A percentile compares a stretch with the other conserved stretches of the same genome.
Evolutionary conservation across 2,329 filamentous ascomycete genomes (phyloP).

Genomic region (Aspergillus floridensis): DNA sequence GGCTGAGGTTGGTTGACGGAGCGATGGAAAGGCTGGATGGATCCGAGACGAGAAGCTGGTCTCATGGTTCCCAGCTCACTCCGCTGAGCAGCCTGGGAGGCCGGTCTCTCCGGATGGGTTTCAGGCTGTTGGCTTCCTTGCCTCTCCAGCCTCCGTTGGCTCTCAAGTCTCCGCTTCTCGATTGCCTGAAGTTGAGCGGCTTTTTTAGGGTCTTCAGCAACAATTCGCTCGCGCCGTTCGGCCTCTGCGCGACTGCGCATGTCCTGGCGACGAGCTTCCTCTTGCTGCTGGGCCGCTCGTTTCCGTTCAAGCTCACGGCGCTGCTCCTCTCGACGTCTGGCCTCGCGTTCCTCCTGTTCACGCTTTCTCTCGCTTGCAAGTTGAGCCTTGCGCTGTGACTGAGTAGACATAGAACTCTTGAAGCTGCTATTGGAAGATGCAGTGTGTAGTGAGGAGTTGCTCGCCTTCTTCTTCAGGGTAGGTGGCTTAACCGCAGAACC

Average conservation of each 20-base stretch:
- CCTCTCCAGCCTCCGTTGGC: constrained; percentile 45
- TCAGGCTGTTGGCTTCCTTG: constrained; percentile 46
- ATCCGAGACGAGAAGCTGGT: constrained; percentile 49
- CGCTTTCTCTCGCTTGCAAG: constrained; percentile 77
- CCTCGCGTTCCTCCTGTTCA: constrained; percentile 78
- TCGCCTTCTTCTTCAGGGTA: constrained; percentile 61
- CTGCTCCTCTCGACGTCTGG: constrained; percentile 73
- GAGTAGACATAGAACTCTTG: constrained; percentile 61
- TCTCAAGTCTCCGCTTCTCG: constrained; percentile 51
- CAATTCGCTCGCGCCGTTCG: constrained; percentile 47
- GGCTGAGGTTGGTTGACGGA: constrained; percentile 61
- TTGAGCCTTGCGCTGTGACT: constrained; percentile 67
- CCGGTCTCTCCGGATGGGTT: constrained; percentile 30
- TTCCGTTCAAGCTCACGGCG: constrained; percentile 81
- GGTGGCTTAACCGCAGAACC: constrained; percentile 48
- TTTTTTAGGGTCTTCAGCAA: constrained; percentile 62
- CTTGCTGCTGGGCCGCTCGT: constrained; percentile 57
- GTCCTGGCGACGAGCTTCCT: constrained; percentile 62
- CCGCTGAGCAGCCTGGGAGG: constrained; percentile 35
- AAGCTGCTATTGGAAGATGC: constrained; percentile 56
- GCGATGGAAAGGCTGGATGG: constrained; percentile 57
- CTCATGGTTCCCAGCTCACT: constrained; percentile 51
- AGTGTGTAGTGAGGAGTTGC: constrained; percentile 62
- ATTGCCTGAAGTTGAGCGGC: constrained; percentile 61
- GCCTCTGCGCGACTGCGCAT: constrained; percentile 61